Conservation (phyloP, 2,329 filamentous ascomycete species). For the Pleoardoris graminearum region DNA sequence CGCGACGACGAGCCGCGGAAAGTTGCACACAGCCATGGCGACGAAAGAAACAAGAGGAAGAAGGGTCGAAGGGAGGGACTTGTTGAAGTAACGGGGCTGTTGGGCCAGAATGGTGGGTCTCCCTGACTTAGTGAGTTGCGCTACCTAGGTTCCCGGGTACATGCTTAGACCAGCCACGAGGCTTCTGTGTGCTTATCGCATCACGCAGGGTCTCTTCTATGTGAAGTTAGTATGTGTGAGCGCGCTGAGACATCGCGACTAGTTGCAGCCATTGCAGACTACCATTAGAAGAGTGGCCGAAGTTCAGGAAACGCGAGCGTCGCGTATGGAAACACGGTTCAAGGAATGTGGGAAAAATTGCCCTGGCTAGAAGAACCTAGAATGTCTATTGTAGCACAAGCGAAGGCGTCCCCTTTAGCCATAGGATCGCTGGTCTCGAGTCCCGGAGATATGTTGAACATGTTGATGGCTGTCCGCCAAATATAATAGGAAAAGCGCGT, state of each 20-base stretch:
- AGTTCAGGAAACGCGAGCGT: neutral
- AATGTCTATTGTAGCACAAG: neutral
- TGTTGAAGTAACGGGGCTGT: neutral
- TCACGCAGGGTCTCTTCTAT: neutral
- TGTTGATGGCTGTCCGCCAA: neutral
- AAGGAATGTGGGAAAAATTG: neutral
- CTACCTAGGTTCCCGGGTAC: neutral
- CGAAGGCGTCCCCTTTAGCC: neutral
- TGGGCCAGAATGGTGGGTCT: neutral
- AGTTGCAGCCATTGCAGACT: neutral
- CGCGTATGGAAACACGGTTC: neutral
- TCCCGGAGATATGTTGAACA: no score
- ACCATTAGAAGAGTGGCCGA: neutral
- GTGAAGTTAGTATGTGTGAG: neutral
- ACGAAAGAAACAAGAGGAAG: neutral
- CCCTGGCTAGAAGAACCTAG: neutral
- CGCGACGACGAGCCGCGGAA: neutral
- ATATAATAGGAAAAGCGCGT: neutral
- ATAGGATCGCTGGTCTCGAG: neutral
- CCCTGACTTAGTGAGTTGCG: neutral
- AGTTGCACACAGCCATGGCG: constrained; percentile 1
- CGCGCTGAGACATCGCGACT: neutral
- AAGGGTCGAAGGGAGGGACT: neutral
- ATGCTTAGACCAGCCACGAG: constrained; percentile 4
- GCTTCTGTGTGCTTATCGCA: neutral